Conservation (phyloP, 768 basidiomycete species). For the Mycena capillaripes region DNA sequence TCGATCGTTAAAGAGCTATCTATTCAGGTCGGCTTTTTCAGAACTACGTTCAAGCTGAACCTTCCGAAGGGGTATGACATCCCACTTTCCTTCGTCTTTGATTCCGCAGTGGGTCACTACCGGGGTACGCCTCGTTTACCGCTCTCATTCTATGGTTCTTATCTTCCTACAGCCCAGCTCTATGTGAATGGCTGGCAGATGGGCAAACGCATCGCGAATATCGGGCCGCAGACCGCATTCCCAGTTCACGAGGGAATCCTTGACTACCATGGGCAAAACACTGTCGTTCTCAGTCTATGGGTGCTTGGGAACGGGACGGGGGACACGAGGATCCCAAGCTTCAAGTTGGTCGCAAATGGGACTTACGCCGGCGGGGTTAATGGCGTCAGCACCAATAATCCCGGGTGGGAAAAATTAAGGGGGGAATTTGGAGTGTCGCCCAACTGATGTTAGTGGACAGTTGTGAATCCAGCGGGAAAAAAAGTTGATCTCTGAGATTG, state of each 20-base stretch:
- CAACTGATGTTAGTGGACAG: neutral
- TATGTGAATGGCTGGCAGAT: conserved; percentile 78
- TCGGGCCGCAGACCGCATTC: conserved; percentile 48
- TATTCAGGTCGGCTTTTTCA: conserved; percentile 64
- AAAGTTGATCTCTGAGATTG: no score
- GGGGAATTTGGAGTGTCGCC: conserved; percentile 19
- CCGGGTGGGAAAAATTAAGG: conserved; percentile 30
- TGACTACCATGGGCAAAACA: conserved; percentile 27
- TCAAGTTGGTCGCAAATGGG: conserved; percentile 30
- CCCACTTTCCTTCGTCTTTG: conserved; percentile 66
- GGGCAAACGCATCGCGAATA: conserved; percentile 64
- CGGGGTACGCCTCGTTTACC: conserved; percentile 35
- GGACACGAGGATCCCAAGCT: conserved; percentile 30
- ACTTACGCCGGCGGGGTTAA: conserved; percentile 21
- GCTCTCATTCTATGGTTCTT: conserved; percentile 46
- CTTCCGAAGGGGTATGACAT: conserved; percentile 62
- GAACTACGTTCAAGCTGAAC: conserved; percentile 64
- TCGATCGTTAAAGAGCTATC: neutral
- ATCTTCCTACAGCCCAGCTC: conserved; percentile 40
- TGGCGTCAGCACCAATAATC: conserved; percentile 17
- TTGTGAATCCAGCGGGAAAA: neutral
- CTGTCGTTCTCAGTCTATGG: conserved; percentile 34
- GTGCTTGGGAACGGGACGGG: conserved; percentile 29
- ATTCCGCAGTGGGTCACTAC: conserved; percentile 60
- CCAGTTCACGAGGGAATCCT: conserved; percentile 33